A percentile compares a stretch with the other conserved stretches of the same genome.
These are phyloP conservation scores for Phialophora verrucosa DNA, from an alignment of 2,329 filamentous ascomycete species.

Conservation along the genomic window DNA sequence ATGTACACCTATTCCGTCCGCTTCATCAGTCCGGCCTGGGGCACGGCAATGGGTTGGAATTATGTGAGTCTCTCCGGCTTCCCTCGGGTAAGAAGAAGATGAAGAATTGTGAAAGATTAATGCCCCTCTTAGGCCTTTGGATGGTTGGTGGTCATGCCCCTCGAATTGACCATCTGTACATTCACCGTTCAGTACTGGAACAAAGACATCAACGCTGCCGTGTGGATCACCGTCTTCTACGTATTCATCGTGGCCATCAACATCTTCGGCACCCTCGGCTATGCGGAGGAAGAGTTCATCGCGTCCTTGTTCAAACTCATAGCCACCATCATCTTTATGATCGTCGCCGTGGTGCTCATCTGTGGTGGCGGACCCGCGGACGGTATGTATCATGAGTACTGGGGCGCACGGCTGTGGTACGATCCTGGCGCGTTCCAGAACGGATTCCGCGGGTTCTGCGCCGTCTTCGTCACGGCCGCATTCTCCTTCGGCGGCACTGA, in stretches of 20 bases:
- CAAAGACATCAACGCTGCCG: slow-evolving; percentile 44
- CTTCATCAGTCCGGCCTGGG: slow-evolving; percentile 77
- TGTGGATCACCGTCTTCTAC: slow-evolving; percentile 73
- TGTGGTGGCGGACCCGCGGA: slow-evolving; percentile 49
- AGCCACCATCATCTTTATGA: slow-evolving; percentile 35
- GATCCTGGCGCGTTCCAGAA: slow-evolving; percentile 45
- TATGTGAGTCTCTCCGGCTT: slow-evolving; percentile 54
- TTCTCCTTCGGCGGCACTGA: slow-evolving; percentile 65
- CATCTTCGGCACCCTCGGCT: slow-evolving; percentile 80
- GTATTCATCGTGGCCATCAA: slow-evolving; percentile 75
- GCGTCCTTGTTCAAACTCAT: slow-evolving; percentile 80
- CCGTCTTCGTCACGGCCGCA: slow-evolving; percentile 62
- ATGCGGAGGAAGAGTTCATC: slow-evolving; percentile 82
- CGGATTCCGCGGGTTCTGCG: slow-evolving; percentile 59
- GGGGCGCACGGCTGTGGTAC: slow-evolving; percentile 47
- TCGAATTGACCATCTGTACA: slow-evolving; percentile 81
- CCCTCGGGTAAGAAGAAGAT: no score
- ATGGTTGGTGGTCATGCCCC: slow-evolving; percentile 73
- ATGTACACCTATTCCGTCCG: slow-evolving; percentile 91
- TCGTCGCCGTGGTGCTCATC: slow-evolving; percentile 35
- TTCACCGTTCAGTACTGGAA: slow-evolving; percentile 78
- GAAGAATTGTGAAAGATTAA: background rate
- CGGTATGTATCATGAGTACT: slow-evolving; percentile 43
- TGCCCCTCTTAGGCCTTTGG: slow-evolving; percentile 12
- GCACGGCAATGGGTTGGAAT: slow-evolving; percentile 54